Evolutionary conservation across 2,329 filamentous ascomycete genomes (phyloP).

Genomic region (Cordyceps pruinosa): DNA sequence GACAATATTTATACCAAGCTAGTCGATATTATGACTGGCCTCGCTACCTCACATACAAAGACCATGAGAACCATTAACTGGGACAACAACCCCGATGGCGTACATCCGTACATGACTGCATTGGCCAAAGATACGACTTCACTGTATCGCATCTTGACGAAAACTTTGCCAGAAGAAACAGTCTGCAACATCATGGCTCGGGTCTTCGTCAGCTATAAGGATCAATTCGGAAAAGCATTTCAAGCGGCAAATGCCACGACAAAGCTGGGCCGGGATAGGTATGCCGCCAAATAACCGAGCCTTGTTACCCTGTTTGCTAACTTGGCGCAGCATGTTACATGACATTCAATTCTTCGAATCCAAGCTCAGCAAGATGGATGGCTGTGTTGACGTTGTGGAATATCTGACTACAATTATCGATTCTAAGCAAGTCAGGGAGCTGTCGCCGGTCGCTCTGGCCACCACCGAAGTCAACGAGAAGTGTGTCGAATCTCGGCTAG

Average conservation of each 20-base stretch:
- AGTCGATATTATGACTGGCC: not conserved
- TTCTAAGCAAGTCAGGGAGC: not conserved
- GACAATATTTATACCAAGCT: not conserved
- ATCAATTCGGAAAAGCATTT: not conserved
- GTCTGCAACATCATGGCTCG: not conserved
- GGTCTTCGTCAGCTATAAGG: not conserved
- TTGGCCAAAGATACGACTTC: not conserved
- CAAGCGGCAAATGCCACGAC: not conserved
- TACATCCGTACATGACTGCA: not conserved
- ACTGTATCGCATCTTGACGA: not conserved
- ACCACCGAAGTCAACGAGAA: too few species aligned
- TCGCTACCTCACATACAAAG: not conserved
- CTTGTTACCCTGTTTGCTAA: not conserved
- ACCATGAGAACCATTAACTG: not conserved
- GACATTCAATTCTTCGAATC: not conserved
- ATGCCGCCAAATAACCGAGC: not conserved
- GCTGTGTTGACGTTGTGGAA: not conserved
- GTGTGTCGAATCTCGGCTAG: too few species aligned
- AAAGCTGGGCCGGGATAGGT: not conserved
- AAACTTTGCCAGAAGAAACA: not conserved
- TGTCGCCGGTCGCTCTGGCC: too few species aligned
- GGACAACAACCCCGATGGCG: not conserved
- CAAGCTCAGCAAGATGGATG: not conserved
- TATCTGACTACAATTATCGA: not conserved
- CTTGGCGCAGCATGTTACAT: not conserved